Evolutionary conservation across 805 yeast species (phyloP), one percentile per base, ranked within the genome.

Genomic region (Teunomyces lycoperdinae): DNA sequence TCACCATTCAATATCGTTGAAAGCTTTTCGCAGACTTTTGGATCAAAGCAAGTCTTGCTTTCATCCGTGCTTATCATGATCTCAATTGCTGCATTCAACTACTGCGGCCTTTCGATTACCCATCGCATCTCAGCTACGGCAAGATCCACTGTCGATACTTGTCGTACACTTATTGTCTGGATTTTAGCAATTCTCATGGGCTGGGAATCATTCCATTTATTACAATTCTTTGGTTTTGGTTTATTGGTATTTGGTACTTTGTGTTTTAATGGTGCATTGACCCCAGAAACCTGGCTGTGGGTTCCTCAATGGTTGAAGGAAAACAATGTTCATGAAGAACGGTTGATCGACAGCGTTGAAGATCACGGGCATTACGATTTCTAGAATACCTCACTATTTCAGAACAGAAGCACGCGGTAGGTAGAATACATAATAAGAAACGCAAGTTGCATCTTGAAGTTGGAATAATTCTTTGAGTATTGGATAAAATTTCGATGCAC

Each of bases 81-180:
- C 2, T 84, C 87, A 7, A 87, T 87, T 51, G 80, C 89, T 1
- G 57, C 76, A 4, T 87, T 87, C 76, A 87, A 87, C 64, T 83
- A 75, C 62, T 82, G 83, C 56, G 95, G 95, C 2, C 76, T 86
- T 34, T 76, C 88, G 7, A 68, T 87, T 33, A 87, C 95, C 2
- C 74, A 78, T 43, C 66, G 68, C 41, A 60, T 87, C 42, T 82
- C 86, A 45, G 94, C 95, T 30, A 87, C 95, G 1, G 76, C 91
- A 1, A 73, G 94, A 58, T 82, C 89, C 17, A 87, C 94, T 1
- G 78, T 87, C 44, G 95, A 87, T 58, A 83, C 90, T 0, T 83
- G 87, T 50, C 74, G 95, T 53, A 87, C 94, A 0, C 65, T 86
- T 20, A 64, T 85, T 26, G 91, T 87, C 13, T 87, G 95, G 95